Evolutionary conservation across 306 rosid genomes (phyloP).

Genomic region (Abrus precatorius): DNA sequence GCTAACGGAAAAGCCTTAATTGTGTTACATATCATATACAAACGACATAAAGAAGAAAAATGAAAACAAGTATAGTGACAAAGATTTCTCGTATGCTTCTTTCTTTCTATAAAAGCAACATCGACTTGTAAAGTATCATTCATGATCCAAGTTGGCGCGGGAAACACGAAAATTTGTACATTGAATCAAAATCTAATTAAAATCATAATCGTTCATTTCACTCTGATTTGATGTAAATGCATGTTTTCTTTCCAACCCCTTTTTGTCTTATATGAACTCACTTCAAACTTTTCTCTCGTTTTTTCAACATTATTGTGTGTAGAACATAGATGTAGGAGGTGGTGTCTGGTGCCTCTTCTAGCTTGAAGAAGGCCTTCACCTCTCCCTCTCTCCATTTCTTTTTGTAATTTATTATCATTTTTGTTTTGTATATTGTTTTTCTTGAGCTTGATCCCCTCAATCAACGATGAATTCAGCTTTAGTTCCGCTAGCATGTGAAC

Average conservation of each 20-base stretch:
- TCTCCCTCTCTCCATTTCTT: background rate
- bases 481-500: background rate
- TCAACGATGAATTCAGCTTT: background rate
- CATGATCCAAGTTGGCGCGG: background rate
- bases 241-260: background rate
- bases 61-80: background rate
- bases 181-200: background rate
- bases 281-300: background rate
- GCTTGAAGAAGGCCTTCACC: background rate
- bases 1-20: background rate
- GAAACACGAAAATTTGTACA: background rate
- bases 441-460: slow-evolving; percentile 23
- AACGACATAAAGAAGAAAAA: background rate
- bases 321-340: background rate
- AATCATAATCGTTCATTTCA: background rate
- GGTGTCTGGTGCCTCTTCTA: background rate
- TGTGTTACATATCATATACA: background rate
- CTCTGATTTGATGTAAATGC: slow-evolving; percentile 23
- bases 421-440: slow-evolving; percentile 1
- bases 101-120: background rate
- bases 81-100: background rate
- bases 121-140: background rate
- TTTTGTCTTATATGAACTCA: background rate
- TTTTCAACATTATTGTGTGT: background rate
- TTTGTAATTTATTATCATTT: background rate